Conservation (phyloP, 1,284 basidiomycete species). For the Puccinia triticina region DNA sequence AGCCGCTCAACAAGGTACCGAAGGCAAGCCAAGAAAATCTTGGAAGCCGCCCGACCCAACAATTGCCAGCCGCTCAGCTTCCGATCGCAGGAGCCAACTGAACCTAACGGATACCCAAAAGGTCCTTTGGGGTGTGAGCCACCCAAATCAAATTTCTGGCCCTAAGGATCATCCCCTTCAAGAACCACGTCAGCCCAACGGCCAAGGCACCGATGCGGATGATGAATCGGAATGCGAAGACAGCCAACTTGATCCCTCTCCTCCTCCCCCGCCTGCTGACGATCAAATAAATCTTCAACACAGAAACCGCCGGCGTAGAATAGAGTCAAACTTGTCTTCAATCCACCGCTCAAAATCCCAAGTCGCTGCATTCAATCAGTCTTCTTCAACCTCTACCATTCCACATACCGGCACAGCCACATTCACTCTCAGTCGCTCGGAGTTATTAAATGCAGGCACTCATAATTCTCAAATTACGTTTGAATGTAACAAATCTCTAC, state of each 20-base stretch:
- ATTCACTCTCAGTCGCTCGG: slow-evolving; percentile 49
- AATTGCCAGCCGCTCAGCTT: background rate
- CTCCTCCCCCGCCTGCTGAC: slow-evolving; percentile 12
- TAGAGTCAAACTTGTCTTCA: slow-evolving; percentile 14
- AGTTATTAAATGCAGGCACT: slow-evolving; percentile 39
- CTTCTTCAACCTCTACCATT: background rate
- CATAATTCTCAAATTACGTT: background rate
- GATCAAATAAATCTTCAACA: slow-evolving; percentile 15
- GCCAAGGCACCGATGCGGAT: slow-evolving; percentile 5
- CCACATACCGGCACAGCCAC: slow-evolving; percentile 23
- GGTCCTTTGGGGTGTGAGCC: slow-evolving; percentile 28
- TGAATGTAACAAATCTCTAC: background rate
- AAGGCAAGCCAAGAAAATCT: slow-evolving; percentile 54
- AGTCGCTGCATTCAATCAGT: background rate
- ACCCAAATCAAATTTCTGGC: slow-evolving; percentile 13
- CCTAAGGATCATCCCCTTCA: background rate
- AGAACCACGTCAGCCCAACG: slow-evolving; percentile 34
- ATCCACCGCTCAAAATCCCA: slow-evolving; percentile 12
- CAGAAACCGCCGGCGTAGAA: slow-evolving; percentile 20
- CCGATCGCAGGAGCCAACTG: slow-evolving; percentile 6
- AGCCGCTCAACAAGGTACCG: slow-evolving; percentile 52
- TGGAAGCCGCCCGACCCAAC: slow-evolving; percentile 53
- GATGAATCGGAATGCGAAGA: slow-evolving; percentile 30
- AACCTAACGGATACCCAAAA: slow-evolving; percentile 50
- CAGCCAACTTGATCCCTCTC: slow-evolving; percentile 21